Base-by-base conservation (phyloP, 805 yeast species). In the Pichia nakasei region DNA sequence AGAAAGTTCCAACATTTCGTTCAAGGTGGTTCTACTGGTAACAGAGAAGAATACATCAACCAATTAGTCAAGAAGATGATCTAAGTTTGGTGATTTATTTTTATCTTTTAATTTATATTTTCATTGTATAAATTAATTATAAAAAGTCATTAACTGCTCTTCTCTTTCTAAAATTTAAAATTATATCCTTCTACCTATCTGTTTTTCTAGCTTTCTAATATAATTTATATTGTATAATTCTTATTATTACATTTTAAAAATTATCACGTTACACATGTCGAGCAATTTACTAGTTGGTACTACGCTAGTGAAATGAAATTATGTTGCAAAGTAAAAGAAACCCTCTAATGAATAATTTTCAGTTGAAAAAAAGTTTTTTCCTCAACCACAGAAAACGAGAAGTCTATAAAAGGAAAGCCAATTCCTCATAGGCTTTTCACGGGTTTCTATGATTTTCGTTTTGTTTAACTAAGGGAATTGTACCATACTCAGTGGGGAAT, bases 1-100 rank as follows among this genome's bases (percentile, higher is more conserved):
- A 87, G 95, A 82, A 87, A 87, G 80, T 87, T 87, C 94, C 80
- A 80, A 77, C 95, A 87, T 77, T 87, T 84, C 69, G 83, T 87
- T 80, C 94, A 85, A 77, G 95, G 95, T 79, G 96, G 96, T 83
- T 82, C 93, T 78, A 80, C 87, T 72, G 96, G 96, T 84, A 87
- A 87, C 94, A 85, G 95, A 76, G 96, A 87, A 78, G 82, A 85
- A 66, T 83, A 77, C 85, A 87, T 87, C 75, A 87, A 87, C 83
- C 82, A 84, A 70, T 83, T 87, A 73, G 85, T 86, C 68, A 85
- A 86, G 78, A 83, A 85, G 70, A 85, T 84, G 93, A 84, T 82
- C 87, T 85, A 84, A 75, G 67, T 63, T 52, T 48, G 22, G n/a
- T 37, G 33, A 40, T 29, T 41, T 29, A 19, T 38, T 22, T 7